Evolutionary conservation across 2,329 filamentous ascomycete genomes (phyloP), one percentile per base, ranked within the genome.

Genomic region (Alternaria rosae): DNA sequence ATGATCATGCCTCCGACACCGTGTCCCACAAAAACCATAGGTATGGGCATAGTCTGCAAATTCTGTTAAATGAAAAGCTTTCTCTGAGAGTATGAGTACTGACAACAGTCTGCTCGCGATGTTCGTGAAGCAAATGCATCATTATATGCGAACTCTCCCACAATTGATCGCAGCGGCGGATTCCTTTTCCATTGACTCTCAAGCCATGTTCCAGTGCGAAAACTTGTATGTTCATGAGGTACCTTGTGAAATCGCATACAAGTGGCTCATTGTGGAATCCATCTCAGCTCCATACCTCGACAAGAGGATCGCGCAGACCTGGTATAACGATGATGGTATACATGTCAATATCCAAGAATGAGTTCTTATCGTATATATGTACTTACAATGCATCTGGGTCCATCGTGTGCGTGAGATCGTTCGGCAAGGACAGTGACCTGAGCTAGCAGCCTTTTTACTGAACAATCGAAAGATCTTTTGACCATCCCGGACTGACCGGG

Each of bases 121-220:
- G 4, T 21, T 50, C 45, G 2, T 32, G 17, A 6, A 50, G 6
- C 5, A 1, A 5, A 20, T 32, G 26, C 17, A 50, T 30, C 45
- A 32, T 50, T 0, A n/a, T 11, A 2, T 32, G 8, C 1, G 17
- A 15, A 30, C 28, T 30, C 0, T 30, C 6, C 13, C 11, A 1
- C 0, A 50, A 0, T 15, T 6, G 25, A 0, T 5, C 1, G 11
- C 45, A 50, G 6, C 30, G 17, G 0, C 4, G 1, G 4, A 32
- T 12, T 0, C 2, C 7, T 15, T 15, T 50, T 5, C 45, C 26
- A 15, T 21, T 21, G 4, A 50, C n/a, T 13, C 0, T 1, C 3
- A 30, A 50, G 26, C 1, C 26, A 4, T 50, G 10, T 6, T 32
- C 26, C 1, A 21, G n/a, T 21, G 1, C n/a, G 4, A 32, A 1